These are phyloP conservation scores for Cladosporium austrohemisphaericum DNA, from an alignment of 2,329 filamentous ascomycete genomes.

Conservation along the genomic window DNA sequence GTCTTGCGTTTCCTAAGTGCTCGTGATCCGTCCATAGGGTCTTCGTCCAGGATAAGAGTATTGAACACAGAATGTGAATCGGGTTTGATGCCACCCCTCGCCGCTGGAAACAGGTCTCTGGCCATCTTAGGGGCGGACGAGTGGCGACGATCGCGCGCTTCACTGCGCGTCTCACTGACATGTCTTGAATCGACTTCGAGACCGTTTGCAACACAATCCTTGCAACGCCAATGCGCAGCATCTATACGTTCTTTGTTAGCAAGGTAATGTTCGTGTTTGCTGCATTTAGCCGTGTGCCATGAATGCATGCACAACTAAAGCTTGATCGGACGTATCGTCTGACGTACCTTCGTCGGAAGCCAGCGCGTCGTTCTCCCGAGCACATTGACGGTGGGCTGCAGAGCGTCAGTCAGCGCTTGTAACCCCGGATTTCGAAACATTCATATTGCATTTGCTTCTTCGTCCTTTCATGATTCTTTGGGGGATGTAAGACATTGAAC, in stretches of 20 bases:
- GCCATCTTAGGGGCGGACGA: conserved; percentile 64
- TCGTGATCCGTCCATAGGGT: conserved; percentile 71
- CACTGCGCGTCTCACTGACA: conserved; percentile 33
- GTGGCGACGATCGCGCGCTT: conserved; percentile 43
- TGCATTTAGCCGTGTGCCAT: too few relatives aligned
- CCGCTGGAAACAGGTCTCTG: conserved; percentile 64
- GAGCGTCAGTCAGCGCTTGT: conserved; percentile 45
- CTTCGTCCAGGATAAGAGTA: conserved; percentile 66
- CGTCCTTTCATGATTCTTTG: conserved; percentile 22
- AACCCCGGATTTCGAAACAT: conserved; percentile 29
- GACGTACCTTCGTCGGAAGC: conserved; percentile 60
- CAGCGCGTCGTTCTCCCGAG: conserved; percentile 65
- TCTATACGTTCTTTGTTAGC: conserved; percentile 40
- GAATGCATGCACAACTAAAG: conserved; percentile 1
- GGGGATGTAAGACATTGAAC: conserved; percentile 35
- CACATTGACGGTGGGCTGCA: conserved; percentile 87
- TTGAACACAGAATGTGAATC: conserved; percentile 77
- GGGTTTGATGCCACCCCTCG: conserved; percentile 60
- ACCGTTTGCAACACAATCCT: conserved; percentile 52
- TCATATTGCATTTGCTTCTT: conserved; percentile 15
- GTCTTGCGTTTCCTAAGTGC: conserved; percentile 77
- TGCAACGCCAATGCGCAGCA: conserved; percentile 60
- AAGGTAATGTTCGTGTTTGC: conserved; percentile 18
- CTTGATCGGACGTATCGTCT: conserved; percentile 15
- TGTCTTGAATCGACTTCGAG: conserved; percentile 44